These are phyloP conservation scores for Entomortierella lignicola DNA, from an alignment of 192 early-diverging fungal species.

Conservation along the genomic window DNA sequence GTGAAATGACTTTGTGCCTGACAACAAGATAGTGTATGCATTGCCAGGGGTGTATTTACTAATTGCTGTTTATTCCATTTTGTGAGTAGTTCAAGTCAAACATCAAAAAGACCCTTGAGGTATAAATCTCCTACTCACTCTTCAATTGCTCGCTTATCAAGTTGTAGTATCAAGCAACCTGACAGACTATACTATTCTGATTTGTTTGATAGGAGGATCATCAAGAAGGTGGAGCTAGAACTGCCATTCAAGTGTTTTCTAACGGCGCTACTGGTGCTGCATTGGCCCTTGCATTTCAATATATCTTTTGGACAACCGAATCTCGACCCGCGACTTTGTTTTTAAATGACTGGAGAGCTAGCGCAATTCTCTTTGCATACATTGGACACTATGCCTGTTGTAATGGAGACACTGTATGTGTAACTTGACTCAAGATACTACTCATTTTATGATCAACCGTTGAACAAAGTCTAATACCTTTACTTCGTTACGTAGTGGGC, in stretches of 20 bases:
- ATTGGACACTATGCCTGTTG: slow-evolving; percentile 70
- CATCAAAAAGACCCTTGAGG: slow-evolving; percentile 49
- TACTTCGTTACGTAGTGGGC: slow-evolving; percentile 88
- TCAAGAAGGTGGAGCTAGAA: slow-evolving; percentile 59
- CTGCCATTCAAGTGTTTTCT: slow-evolving; percentile 62
- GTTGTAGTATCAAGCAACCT: too few species aligned
- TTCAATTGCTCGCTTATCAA: neutral
- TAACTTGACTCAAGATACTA: neutral
- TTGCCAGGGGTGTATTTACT: neutral
- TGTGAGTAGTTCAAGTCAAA: slow-evolving; percentile 37
- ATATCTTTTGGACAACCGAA: slow-evolving; percentile 44
- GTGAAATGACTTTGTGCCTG: too few species aligned
- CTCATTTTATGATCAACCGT: too few species aligned
- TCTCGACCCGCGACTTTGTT: slow-evolving; percentile 39
- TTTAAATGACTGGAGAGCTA: slow-evolving; percentile 41
- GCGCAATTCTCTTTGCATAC: slow-evolving; percentile 58
- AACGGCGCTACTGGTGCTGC: slow-evolving; percentile 61
- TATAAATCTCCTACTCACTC: slow-evolving; percentile 4
- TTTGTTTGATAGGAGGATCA: slow-evolving; percentile 48
- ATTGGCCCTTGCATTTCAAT: slow-evolving; percentile 56
- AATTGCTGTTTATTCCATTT: too few species aligned
- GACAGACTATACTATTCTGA: too few species aligned
- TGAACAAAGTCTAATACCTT: too few species aligned
- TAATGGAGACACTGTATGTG: slow-evolving; percentile 67
- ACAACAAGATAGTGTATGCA: too few species aligned